Evolutionary conservation across 169 alveolate genomes (phyloP).

Genomic region (Hammondia hammondi): DNA sequence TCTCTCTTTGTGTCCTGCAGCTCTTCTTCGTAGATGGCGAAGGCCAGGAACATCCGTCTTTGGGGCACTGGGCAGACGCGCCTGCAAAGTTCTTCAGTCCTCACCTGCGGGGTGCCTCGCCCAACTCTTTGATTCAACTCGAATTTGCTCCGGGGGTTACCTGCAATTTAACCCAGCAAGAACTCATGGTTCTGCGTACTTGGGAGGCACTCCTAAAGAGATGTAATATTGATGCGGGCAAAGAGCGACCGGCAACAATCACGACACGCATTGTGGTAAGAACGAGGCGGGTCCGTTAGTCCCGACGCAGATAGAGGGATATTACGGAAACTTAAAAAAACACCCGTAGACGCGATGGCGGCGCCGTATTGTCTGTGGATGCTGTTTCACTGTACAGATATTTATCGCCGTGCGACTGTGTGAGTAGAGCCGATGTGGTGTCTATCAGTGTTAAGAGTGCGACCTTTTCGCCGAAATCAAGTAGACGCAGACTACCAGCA

Average conservation of each 20-base stretch:
- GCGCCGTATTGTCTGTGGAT: too few species aligned
- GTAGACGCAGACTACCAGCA: too few species aligned
- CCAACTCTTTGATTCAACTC: not conserved
- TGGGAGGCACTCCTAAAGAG: not conserved
- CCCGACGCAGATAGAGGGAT: too few species aligned
- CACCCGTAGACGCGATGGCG: too few species aligned
- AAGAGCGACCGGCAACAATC: not conserved
- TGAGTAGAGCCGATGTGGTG: too few species aligned
- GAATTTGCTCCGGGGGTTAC: slow-evolving; percentile 18
- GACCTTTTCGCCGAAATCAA: too few species aligned
- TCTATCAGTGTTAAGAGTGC: too few species aligned
- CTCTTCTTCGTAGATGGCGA: not conserved
- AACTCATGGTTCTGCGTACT: not conserved
- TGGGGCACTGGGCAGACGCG: not conserved
- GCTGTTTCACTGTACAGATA: too few species aligned
- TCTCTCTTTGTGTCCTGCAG: not conserved
- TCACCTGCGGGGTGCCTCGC: slow-evolving; percentile 5
- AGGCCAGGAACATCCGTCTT: not conserved
- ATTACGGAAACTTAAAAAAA: too few species aligned
- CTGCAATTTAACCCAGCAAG: slow-evolving; percentile 7
- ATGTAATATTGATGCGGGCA: not conserved
- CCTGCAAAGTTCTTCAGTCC: slow-evolving; percentile 7
- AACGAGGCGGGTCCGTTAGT: not conserved
- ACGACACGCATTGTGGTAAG: not conserved
- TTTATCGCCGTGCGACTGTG: too few species aligned